Evolutionary conservation across 257 asterid genomes (phyloP).

Genomic region (Solanum tacnaense): DNA sequence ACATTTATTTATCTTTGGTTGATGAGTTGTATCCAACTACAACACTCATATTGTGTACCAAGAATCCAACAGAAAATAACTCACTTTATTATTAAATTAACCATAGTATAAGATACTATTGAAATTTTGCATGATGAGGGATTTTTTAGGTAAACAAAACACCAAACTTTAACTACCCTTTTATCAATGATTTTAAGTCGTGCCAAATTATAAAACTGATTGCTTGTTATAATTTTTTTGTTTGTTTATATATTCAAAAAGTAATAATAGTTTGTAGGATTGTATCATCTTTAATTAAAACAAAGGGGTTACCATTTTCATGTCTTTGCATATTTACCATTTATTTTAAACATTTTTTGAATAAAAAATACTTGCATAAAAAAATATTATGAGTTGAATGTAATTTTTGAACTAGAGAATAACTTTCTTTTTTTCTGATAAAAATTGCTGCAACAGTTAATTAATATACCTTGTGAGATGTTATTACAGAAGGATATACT

Average conservation of each 20-base stretch:
- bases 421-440: no score
- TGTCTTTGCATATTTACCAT: background rate
- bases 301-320: background rate
- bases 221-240: background rate
- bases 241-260: no score
- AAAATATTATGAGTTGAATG: background rate
- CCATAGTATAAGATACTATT: background rate
- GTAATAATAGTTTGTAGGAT: background rate
- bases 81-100: background rate
- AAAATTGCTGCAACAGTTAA: no score
- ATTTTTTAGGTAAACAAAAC: conserved; percentile 21
- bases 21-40: conserved; percentile 22
- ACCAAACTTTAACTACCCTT: conserved; percentile 36
- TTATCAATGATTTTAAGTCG: background rate
- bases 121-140: background rate
- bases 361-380: no score
- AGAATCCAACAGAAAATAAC: background rate
- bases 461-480: no score
- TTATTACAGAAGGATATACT: no score
- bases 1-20: background rate
- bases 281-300: background rate
- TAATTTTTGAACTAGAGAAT: no score
- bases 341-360: no score
- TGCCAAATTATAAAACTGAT: background rate
- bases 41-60: background rate